Base-by-base conservation (phyloP, 2,329 filamentous ascomycete genomes). In the Claviceps humidiphila region DNA sequence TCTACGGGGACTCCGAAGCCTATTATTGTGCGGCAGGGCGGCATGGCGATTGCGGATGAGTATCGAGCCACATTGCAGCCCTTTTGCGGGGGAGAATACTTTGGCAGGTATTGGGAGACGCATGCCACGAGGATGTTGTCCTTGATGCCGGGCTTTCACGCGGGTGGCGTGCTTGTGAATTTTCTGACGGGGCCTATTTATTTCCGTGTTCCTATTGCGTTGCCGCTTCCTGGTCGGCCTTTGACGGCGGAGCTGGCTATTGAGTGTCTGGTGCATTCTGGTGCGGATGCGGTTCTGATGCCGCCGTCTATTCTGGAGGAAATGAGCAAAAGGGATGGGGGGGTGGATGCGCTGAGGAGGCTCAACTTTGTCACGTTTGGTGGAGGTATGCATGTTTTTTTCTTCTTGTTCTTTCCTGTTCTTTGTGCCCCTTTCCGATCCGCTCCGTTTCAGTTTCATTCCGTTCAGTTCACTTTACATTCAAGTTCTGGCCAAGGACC, bases 241-340 rank as follows among this genome's bases (percentile, higher is more conserved):
- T 40, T 71, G 2, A 68, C 64, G 0, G 53, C 65, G 0, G 68
- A 70, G 37, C 51, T 66, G 4, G 60, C 66, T 1, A 13, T 63
- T 1, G 62, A 68, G 5, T 64, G 63, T 20, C 39, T 71, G 9
- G 39, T 61, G 0, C 40, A 67, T 37, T 54, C 60, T 5, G 55
- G 61, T 0, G 57, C 61, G 0, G 62, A 69, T 14, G 57, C 60
- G 1, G 53, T 60, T 0, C n/a, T 68, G 1, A 51, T 70, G 9
- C 63, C 70, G 2, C 72, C 72, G 0, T 65, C 68, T 0, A 62
- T 74, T 16, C 46, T 75, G 1, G 72, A 73, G 42, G 71, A 74
- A 3, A 60, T 75, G 60, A 67, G 65, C 54, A 61, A 66, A 39
- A 59, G 55, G 11, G 58, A 65, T 0, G 58, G 66, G 1, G 58